Evolutionary conservation across 2,329 filamentous ascomycete genomes (phyloP), one percentile per base, ranked within the genome.

Genomic region (Penicillium sp.): DNA sequence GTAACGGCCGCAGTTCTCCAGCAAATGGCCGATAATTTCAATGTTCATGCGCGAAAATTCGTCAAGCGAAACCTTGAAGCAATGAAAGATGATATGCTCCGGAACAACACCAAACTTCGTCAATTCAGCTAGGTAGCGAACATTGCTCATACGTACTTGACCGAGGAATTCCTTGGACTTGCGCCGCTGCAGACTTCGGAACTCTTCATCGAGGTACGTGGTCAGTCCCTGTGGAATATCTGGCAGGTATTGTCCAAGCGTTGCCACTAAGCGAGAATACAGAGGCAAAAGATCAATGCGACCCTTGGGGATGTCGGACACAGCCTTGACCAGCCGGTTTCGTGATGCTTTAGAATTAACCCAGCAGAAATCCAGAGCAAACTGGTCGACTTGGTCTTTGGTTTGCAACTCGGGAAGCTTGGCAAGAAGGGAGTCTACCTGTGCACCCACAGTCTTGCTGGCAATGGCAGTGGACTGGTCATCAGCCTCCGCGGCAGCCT

Each of bases 1-100:
- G 73, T 97, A 99, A 18, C 94, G 86, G 41, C 94, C 94, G 68
- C 95, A 99, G 61, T 97, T 97, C 72, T 99, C 94, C 23, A 99
- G 81, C 29, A 99, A 80, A 67, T 95, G 96, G 67, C 92, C 95
- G 60, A 99, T 93, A 65, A 99, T 97, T 72, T 99, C 95, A 60
- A 99, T 97, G 68, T 99, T 99, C 89, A 97, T 97, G 58, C 93
- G 85, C 3, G 94, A 97, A 69, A 99, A 99, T 68, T 99, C 94
- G 66, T 99, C 94, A 29, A 99, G 78, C 63, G 93, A 95, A 71
- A 99, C 93, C 73, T 97, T 99, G 65, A 99, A 85, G 70, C 94
- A 99, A 69, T 99, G 94, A 69, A 99, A 99, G 51, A 99, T 95
- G 60, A 99, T 93, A 73, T 99, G 94, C 72, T 99, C 94, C 0